Conservation (phyloP, 768 basidiomycete species). For the Psilocybe sp. region DNA sequence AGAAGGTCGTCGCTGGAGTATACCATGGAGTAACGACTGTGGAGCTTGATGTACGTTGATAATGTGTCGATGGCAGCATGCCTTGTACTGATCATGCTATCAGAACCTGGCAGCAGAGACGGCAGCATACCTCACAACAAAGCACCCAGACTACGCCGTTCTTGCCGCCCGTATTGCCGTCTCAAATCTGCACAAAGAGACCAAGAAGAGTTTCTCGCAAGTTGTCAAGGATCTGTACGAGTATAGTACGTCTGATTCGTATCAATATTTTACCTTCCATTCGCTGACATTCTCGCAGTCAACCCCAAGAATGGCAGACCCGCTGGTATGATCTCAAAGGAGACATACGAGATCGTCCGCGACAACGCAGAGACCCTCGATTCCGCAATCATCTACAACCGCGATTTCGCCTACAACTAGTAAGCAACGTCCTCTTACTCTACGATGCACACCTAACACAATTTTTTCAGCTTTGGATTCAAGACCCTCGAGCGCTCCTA, state of each 20-base stretch:
- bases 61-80: neutral
- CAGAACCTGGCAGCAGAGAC: conserved; percentile 97
- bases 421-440: conserved; percentile 30
- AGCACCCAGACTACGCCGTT: conserved; percentile 96
- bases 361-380: conserved; percentile 81
- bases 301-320: conserved; percentile 92
- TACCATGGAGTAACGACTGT: conserved; percentile 96
- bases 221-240: conserved; percentile 89
- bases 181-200: conserved; percentile 98
- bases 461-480: conserved; percentile 85
- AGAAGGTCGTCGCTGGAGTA: conserved; percentile 91
- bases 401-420: conserved; percentile 98
- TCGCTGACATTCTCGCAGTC: conserved; percentile 42
- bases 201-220: conserved; percentile 93
- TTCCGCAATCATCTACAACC: conserved; percentile 95
- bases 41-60: conserved; percentile 82
- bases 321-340: conserved; percentile 89
- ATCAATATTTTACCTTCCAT: neutral
- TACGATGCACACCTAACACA: neutral
- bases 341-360: conserved; percentile 79
- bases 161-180: conserved; percentile 98
- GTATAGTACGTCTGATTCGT: conserved; percentile 55
- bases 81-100: neutral
- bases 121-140: conserved; percentile 94
- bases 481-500: conserved; percentile 99